These are phyloP conservation scores for Penicillium freii DNA, from an alignment of 2,329 filamentous ascomycete genomes.

Conservation along the genomic window DNA sequence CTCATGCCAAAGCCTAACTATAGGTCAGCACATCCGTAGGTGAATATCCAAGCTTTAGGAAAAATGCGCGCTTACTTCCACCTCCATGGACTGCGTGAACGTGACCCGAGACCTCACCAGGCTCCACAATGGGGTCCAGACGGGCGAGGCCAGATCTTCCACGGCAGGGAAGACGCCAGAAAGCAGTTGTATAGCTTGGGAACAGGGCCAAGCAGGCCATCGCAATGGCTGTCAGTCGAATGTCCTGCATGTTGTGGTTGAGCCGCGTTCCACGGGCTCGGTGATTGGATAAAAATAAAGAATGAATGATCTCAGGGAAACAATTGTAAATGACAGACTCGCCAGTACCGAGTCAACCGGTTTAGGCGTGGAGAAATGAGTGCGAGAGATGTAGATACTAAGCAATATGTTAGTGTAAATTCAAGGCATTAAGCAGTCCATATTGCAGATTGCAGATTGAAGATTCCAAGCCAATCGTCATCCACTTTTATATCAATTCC, in stretches of 20 bases:
- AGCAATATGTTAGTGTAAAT: conserved; percentile 4
- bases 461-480: conserved; percentile 15
- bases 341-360: conserved; percentile 24
- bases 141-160: conserved; percentile 67
- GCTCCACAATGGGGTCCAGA: conserved; percentile 73
- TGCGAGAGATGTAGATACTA: conserved; percentile 5
- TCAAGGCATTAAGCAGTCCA: conserved; percentile 1
- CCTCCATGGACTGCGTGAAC: conserved; percentile 75
- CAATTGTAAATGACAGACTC: conserved; percentile 12
- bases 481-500: conserved; percentile 13
- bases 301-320: conserved; percentile 5
- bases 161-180: conserved; percentile 88
- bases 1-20: conserved; percentile 62
- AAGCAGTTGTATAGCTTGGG: conserved; percentile 55
- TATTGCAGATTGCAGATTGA: conserved; percentile 11
- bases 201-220: conserved; percentile 32
- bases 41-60: neutral
- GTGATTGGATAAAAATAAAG: conserved; percentile 8
- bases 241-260: conserved; percentile 21
- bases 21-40: conserved; percentile 8
- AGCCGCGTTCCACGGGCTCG: conserved; percentile 17
- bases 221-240: conserved; percentile 19
- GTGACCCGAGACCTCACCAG: conserved; percentile 61
- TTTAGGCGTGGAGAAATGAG: conserved; percentile 4
- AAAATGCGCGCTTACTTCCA: conserved; percentile 58